Conservation (phyloP, 1,139 yeast genomes). For the Petasospora fabianii region DNA sequence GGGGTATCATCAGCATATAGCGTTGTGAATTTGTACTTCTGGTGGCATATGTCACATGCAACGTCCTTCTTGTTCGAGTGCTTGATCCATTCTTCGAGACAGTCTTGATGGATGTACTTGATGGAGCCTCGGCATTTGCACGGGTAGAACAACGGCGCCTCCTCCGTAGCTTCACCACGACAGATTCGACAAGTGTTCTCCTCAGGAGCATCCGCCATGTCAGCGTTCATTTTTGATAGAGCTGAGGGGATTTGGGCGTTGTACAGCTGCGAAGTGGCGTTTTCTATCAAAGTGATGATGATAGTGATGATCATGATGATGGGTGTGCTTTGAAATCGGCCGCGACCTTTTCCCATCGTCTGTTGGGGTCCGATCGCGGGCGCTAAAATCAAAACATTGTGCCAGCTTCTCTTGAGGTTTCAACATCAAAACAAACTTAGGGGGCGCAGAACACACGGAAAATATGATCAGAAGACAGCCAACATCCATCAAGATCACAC, state of each 20-base stretch:
- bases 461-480: slow-evolving; percentile 61
- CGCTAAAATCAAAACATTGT: not conserved
- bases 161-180: slow-evolving; percentile 79
- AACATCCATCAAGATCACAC: slow-evolving; percentile 59
- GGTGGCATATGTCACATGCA: slow-evolving; percentile 86
- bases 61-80: slow-evolving; percentile 38
- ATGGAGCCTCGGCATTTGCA: slow-evolving; percentile 94
- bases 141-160: slow-evolving; percentile 85
- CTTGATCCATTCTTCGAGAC: slow-evolving; percentile 82
- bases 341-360: too few species aligned
- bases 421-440: too few species aligned
- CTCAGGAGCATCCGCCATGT: slow-evolving; percentile 10
- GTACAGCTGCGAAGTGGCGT: not conserved
- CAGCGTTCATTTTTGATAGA: not conserved
- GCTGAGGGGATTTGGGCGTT: not conserved
- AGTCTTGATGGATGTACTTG: slow-evolving; percentile 88
- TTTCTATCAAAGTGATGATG: too few species aligned
- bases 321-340: too few species aligned
- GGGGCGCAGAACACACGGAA: not conserved
- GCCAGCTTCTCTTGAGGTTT: too few species aligned
- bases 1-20: slow-evolving; percentile 75
- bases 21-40: slow-evolving; percentile 68
- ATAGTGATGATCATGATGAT: too few species aligned
- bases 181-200: slow-evolving; percentile 82
- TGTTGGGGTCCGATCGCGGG: too few species aligned